Percentiles rank a stretch among this genome's conserved stretches.
Conservation (phyloP, 768 basidiomycete genomes). For the Suillus luteus region DNA sequence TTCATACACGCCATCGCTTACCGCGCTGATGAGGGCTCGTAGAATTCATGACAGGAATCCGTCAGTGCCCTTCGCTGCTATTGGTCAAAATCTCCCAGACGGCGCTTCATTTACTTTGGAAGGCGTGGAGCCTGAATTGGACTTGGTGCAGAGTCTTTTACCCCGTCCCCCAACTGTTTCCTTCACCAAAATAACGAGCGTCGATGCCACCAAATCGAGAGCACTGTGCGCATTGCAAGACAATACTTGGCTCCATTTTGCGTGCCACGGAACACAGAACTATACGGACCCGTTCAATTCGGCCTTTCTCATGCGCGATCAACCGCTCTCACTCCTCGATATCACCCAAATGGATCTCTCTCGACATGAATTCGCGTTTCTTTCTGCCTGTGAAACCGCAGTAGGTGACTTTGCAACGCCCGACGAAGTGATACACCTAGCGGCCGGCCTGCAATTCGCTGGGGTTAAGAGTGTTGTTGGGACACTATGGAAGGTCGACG, state of each 20-base stretch:
- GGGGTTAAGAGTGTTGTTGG: not conserved
- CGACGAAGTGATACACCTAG: not conserved
- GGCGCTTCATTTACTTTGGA: not conserved
- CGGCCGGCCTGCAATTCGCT: not conserved
- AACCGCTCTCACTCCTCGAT: slow-evolving; percentile 7
- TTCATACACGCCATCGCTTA: no score
- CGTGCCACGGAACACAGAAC: slow-evolving; percentile 20
- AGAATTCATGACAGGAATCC: not conserved
- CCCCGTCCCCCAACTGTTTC: not conserved
- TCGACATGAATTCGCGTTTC: slow-evolving; percentile 13
- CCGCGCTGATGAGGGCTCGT: not conserved
- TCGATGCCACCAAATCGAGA: not conserved
- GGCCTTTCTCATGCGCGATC: slow-evolving; percentile 5
- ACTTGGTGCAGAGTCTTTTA: not conserved
- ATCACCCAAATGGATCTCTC: slow-evolving; percentile 6
- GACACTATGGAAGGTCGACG: not conserved
- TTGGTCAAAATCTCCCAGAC: slow-evolving; percentile 6
- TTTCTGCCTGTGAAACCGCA: slow-evolving; percentile 24
- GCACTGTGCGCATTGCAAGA: not conserved
- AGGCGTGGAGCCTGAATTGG: not conserved
- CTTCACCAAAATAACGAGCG: slow-evolving; percentile 5
- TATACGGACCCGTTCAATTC: slow-evolving; percentile 17
- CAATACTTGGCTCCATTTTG: slow-evolving; percentile 21
- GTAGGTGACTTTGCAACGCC: not conserved
- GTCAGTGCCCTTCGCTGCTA: not conserved